Base-by-base conservation (phyloP, 2,329 filamentous ascomycete species). In the Cercospora canescens region DNA sequence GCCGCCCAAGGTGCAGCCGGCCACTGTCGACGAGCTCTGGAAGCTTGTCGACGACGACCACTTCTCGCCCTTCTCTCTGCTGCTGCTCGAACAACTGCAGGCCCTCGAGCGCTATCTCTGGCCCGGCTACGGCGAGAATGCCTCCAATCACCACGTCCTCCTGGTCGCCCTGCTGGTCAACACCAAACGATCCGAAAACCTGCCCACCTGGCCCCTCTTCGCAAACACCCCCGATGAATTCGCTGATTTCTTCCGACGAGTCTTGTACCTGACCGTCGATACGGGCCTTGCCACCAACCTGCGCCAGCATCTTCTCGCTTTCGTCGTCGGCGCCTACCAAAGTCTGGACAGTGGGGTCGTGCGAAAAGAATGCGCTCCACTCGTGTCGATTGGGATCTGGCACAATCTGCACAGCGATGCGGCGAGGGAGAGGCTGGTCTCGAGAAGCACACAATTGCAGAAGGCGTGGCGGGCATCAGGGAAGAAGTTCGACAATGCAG, bases 371-470 rank as follows among this genome's bases (percentile, higher is more conserved):
- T 98, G 95, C 79, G 95, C 94, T 6, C 93, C 96, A 1, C 83
- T 99, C 60, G 94, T 99, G 21, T 95, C 93, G 12, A 97, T 99
- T 73, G 90, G 92, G 1, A 93, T 95, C 73, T 99, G 95, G 95
- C 92, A 98, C 75, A 96, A 97, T 76, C 81, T 99, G 39, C 91
- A 92, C 32, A 91, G 87, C 64, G 93, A 96, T 35, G 85, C 86
- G 65, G 87, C 89, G 69, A 87, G 93, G 71, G 92, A 96, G 62
- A 82, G 83, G 35, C 87, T 89, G 63, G 84, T 99, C 32, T 88
- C 92, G 50, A 89, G 91, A 71, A 86, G 87, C 55, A 80, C 87
- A n/a, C 89, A 92, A 70, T 80, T 96, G 73, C 89, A 88, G 76
- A 98, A 97, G 78, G 90, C 93, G 58, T 99, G 95, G 95, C 89